phyloP scores from a whole-genome alignment of 2,329 filamentous ascomycete genomes.

The Aspergillus sp. region DNA sequence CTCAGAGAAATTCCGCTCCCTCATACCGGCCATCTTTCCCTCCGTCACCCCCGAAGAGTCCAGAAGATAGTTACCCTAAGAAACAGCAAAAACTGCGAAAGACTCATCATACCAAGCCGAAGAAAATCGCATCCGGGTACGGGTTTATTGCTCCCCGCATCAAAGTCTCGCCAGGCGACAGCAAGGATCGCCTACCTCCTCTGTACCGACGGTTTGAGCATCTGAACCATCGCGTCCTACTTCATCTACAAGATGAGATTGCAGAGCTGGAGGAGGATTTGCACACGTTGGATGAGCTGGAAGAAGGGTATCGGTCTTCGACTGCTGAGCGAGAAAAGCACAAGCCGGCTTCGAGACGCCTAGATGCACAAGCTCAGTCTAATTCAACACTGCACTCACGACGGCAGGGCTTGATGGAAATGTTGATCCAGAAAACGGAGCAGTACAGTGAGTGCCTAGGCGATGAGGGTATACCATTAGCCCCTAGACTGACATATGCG shows the following conservation, averaged over 20 bases:
- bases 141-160: constrained; percentile 27
- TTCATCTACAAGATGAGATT: constrained; percentile 81
- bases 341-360: constrained; percentile 32
- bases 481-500: neutral
- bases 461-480: neutral
- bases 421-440: constrained; percentile 50
- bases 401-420: constrained; percentile 47
- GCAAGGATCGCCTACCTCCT: constrained; percentile 39
- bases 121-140: constrained; percentile 26
- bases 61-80: constrained; percentile 20
- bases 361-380: constrained; percentile 41
- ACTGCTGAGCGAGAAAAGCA: constrained; percentile 26
- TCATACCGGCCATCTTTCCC: constrained; percentile 19
- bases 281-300: constrained; percentile 56
- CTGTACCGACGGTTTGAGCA: constrained; percentile 77
- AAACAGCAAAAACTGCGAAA: constrained; percentile 14
- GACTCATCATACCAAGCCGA: constrained; percentile 11
- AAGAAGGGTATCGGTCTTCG: constrained; percentile 31
- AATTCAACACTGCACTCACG: constrained; percentile 47
- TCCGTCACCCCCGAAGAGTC: constrained; percentile 28
- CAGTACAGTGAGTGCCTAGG: constrained; percentile 49
- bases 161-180: constrained; percentile 19
- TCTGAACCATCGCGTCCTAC: constrained; percentile 70
- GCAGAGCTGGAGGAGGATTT: constrained; percentile 72
- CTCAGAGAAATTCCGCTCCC: constrained; percentile 11